Evolutionary conservation across 768 basidiomycete species (phyloP).

Genomic region (Trametes punicea): DNA sequence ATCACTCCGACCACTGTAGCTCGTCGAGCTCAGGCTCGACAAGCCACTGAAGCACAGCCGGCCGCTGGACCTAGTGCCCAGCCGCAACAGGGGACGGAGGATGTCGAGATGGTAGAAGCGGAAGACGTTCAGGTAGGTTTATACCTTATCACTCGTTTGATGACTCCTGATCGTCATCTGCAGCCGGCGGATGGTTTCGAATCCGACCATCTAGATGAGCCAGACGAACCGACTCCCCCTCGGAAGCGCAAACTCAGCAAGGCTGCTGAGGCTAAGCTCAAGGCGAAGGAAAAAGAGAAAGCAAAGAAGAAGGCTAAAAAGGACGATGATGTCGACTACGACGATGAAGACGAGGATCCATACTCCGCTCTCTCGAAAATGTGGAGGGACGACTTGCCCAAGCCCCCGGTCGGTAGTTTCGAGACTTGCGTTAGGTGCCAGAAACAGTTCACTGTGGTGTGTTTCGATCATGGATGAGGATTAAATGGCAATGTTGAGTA

Average conservation of each 20-base stretch:
- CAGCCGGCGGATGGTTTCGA: conserved; percentile 44
- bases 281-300: conserved; percentile 41
- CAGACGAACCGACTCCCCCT: conserved; percentile 42
- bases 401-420: conserved; percentile 76
- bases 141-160: neutral
- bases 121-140: conserved; percentile 2
- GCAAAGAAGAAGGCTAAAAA: conserved; percentile 38
- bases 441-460: conserved; percentile 85
- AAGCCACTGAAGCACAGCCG: conserved; percentile 13
- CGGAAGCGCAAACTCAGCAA: conserved; percentile 57
- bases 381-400: conserved; percentile 33
- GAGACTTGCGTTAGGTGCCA: conserved; percentile 78
- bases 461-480: conserved; percentile 25
- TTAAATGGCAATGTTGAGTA: neutral
- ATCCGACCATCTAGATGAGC: conserved; percentile 75
- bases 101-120: conserved; percentile 17
- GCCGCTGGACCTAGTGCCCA: conserved; percentile 35
- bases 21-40: conserved; percentile 32
- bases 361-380: conserved; percentile 63
- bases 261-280: conserved; percentile 36
- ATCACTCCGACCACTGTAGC: conserved; percentile 45
- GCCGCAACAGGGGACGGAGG: conserved; percentile 30
- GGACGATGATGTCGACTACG: conserved; percentile 40
- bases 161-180: neutral
- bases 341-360: conserved; percentile 60